Evolutionary conservation across 1,284 basidiomycete genomes (phyloP), one percentile per base, ranked within the genome.

Genomic region (Moesziomyces antarcticus): DNA sequence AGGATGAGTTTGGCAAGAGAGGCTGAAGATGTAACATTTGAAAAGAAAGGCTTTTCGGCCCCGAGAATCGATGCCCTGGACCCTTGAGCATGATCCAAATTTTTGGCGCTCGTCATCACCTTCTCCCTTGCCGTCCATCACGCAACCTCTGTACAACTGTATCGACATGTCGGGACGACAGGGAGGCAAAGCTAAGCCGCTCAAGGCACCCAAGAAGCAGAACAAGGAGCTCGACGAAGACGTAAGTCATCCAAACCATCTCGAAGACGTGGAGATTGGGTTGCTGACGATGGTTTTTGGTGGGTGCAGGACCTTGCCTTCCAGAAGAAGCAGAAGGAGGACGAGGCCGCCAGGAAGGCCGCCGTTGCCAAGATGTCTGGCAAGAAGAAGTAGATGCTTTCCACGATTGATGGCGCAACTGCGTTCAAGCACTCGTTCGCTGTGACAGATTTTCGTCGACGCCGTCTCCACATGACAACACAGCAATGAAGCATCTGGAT

Each of bases 171-270:
- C 77, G 47, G 75, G 77, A 21, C 77, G 79, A 43, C 79, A 81
- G 62, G 79, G 79, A 56, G 79, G 79, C 18, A 81, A 81, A 67
- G 72, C 73, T 11, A 81, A 81, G 72, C 79, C 79, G 43, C 68
- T 81, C 52, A 81, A 81, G 76, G 73, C 74, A 37, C 69, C 73
- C 11, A 81, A 81, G 72, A 81, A 81, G 68, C 58, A 68, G 60
- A 54, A 43, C 57, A 77, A 77, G 66, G 79, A 80, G 57, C 52
- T 78, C 18, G 79, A 81, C 50, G 79, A 81, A 24, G 79, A 81
- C 16, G 79, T 81, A 58, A 61, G 78, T 77, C 18, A 11, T 35
- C n/a, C 30, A 10, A 13, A n/a, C 18, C 14, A 47, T 30, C 22
- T 18, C 27, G 27, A 10, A 10, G 16, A 18, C 30, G 30, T 33